Conservation (phyloP, 495 filamentous ascomycete species). For the Podospora pseudopauciseta region DNA sequence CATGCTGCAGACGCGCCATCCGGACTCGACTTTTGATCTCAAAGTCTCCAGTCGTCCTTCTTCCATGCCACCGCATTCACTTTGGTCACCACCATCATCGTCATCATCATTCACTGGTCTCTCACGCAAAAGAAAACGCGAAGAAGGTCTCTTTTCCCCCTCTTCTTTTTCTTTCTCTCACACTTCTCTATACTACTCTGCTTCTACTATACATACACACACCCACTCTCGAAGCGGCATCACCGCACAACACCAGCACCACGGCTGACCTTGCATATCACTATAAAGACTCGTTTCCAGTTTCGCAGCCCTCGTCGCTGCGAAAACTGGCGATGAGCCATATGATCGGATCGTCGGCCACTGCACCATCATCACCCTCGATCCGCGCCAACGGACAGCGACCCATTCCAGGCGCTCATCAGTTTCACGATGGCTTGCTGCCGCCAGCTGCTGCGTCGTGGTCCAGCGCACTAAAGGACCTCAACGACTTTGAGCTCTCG, state of each 20-base stretch:
- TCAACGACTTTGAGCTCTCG: conserved; percentile 31
- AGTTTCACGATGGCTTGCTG: conserved; percentile 22
- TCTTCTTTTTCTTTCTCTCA: conserved; percentile 7
- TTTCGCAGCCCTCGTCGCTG: conserved; percentile 42
- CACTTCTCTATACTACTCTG: not conserved
- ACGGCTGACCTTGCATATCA: conserved; percentile 26
- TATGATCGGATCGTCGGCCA: conserved; percentile 28
- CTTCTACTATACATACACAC: conserved; percentile 9
- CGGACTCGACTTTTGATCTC: conserved; percentile 7
- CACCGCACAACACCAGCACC: conserved; percentile 15
- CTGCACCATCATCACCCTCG: conserved; percentile 33
- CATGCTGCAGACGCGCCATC: conserved; percentile 11
- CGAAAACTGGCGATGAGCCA: conserved; percentile 52
- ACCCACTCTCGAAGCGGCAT: conserved; percentile 2
- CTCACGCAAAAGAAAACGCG: conserved; percentile 21
- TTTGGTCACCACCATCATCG: not conserved
- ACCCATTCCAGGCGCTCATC: not conserved
- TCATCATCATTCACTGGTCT: conserved; percentile 12
- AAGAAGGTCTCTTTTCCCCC: not conserved
- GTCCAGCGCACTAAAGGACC: conserved; percentile 36
- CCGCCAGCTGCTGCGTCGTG: conserved; percentile 31
- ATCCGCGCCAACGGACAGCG: conserved; percentile 22
- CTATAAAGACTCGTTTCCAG: conserved; percentile 29
- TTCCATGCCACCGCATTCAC: conserved; percentile 28
- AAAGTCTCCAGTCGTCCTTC: conserved; percentile 11